Base-by-base conservation (phyloP, 2,329 filamentous ascomycete species). In the Graphiopsis chlorocephala region DNA sequence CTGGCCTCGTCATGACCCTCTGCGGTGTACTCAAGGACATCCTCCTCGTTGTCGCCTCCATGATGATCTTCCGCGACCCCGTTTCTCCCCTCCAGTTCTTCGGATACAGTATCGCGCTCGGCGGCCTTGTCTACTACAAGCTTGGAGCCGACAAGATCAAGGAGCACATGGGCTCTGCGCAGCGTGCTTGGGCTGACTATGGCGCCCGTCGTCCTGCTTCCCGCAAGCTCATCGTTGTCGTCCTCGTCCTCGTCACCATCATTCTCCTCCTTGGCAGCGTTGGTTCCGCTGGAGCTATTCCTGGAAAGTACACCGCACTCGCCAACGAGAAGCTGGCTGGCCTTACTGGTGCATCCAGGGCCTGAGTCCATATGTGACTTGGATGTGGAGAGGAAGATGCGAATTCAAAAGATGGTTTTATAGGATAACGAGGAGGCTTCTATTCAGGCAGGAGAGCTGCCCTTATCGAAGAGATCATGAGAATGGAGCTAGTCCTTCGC, bases 11-110 rank as follows among this genome's bases (percentile, higher is more conserved):
- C 72, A 88, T 95, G 74, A 95, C 92, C 33, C 89, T 95, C 55
- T 94, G 90, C 75, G 91, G 91, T 82, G 91, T 95, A 45, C 87
- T 95, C 68, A 95, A 94, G 85, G 91, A 95, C 78, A 91, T 95
- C 65, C 85, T 95, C 73, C 88, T 95, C 59, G 91, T 95, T 66
- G 82, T 83, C 61, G 89, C 90, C 53, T 93, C 90, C 67, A 92
- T 93, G 87, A 78, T 91, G 69, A 91, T 94, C 78, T 94, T 91
- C 89, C 86, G 86, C 71, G 91, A 91, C 68, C 86, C 88, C 60
- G 88, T 94, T 68, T 87, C 89, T 17, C 81, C 81, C 63, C 85
- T 94, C 64, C 91, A 95, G 82, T 89, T 90, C 77, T 93, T 94
- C 76, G 91, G 91, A 71, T 95, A 94, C 84, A 85, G 84, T 77